phyloP scores from a whole-genome alignment of 1,284 basidiomycete genomes.

The Tilletia indica region DNA sequence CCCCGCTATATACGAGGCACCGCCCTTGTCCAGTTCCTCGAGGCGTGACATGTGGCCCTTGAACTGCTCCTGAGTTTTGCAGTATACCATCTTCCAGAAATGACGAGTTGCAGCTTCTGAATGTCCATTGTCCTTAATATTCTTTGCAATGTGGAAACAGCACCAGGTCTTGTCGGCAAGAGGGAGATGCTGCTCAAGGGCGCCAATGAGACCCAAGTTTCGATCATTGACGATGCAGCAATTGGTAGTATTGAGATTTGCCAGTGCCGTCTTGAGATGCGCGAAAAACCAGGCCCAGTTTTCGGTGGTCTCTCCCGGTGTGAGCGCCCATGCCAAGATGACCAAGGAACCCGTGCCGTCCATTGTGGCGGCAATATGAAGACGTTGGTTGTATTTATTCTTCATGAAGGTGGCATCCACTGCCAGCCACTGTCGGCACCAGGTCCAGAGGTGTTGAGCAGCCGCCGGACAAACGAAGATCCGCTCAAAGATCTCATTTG shows the following conservation, averaged over 20 bases:
- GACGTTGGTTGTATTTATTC: background rate
- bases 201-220: background rate
- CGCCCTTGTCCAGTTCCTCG: background rate
- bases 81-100: background rate
- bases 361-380: background rate
- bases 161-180: background rate
- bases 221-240: background rate
- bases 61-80: background rate
- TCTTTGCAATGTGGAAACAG: slow-evolving; percentile 1
- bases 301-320: background rate
- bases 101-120: background rate
- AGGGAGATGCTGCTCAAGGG: background rate
- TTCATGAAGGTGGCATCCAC: slow-evolving; percentile 4
- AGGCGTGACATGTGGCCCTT: background rate
- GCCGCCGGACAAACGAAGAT: background rate
- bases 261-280: background rate
- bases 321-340: background rate
- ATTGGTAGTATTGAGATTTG: background rate
- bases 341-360: background rate
- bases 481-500: background rate
- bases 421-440: background rate
- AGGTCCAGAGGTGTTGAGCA: background rate
- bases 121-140: background rate
- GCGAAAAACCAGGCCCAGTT: background rate
- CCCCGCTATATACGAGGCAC: background rate